phyloP scores from a whole-genome alignment of 257 asterid species.

The Jasminum sambac region DNA sequence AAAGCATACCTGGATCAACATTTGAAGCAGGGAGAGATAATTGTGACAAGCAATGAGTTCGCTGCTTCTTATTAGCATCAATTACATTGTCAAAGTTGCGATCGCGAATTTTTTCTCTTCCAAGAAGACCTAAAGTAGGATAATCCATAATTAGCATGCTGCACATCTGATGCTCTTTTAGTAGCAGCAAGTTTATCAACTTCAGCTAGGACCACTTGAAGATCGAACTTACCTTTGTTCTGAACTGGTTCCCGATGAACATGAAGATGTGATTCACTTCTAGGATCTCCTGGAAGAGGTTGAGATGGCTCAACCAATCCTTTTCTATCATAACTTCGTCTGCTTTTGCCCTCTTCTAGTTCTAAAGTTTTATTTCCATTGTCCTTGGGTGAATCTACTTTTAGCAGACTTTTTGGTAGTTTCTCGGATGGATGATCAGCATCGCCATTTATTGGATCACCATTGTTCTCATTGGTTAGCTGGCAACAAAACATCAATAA shows the following conservation, averaged over 20 bases:
- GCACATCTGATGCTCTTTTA: constrained; percentile 7
- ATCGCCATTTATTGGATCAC: constrained; percentile 1
- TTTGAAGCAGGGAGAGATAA: constrained; percentile 22
- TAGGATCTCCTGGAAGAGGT: constrained; percentile 21
- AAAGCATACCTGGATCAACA: constrained; percentile 30
- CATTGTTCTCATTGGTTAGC: constrained; percentile 27
- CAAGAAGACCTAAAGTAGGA: not conserved
- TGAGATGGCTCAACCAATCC: constrained; percentile 23
- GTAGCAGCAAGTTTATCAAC: constrained; percentile 9
- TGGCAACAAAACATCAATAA: constrained; percentile 11
- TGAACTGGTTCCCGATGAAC: constrained; percentile 6
- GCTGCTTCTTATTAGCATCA: constrained; percentile 23
- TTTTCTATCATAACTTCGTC: constrained; percentile 4
- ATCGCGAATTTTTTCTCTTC: constrained; percentile 3
- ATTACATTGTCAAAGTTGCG: constrained; percentile 5
- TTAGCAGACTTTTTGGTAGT: constrained; percentile 25
- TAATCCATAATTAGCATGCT: not conserved
- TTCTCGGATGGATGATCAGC: constrained; percentile 39
- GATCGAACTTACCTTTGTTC: constrained; percentile 21
- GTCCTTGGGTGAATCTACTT: constrained; percentile 28
- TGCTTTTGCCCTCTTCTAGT: constrained; percentile 24
- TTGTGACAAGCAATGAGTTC: constrained; percentile 16
- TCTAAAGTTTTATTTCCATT: constrained; percentile 9
- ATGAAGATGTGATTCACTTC: constrained; percentile 17
- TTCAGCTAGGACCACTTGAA: constrained; percentile 1